Conservation (phyloP, 352 stramenopile species). For the Phytophthora litchii region DNA sequence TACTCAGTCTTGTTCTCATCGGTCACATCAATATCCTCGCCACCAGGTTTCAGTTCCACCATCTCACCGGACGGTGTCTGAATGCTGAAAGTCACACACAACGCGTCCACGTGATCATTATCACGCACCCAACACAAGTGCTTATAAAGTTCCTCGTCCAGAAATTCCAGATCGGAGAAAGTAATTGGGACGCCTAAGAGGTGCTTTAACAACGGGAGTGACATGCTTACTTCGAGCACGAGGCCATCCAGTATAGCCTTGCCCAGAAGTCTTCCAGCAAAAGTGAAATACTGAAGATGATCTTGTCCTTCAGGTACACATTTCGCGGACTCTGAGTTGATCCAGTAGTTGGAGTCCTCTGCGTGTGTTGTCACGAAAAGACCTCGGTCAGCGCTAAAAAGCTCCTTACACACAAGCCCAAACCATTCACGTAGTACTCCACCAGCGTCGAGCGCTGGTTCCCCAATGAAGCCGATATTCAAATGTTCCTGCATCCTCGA, state of each 20-base stretch:
- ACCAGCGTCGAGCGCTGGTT: constrained; percentile 77
- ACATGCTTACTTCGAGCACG: constrained; percentile 97
- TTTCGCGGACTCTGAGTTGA: constrained; percentile 64
- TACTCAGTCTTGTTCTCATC: constrained; percentile 96
- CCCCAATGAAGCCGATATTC: constrained; percentile 75
- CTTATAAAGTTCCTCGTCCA: constrained; percentile 82
- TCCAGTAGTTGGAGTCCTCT: constrained; percentile 86
- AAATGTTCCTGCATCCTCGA: constrained; percentile 63
- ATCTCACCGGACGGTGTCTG: constrained; percentile 59
- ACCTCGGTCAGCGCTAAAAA: constrained; percentile 73
- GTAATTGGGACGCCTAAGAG: constrained; percentile 85
- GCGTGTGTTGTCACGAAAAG: constrained; percentile 79
- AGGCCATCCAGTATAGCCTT: constrained; percentile 98
- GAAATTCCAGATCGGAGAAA: constrained; percentile 85
- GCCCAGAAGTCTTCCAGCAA: constrained; percentile 94
- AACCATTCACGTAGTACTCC: constrained; percentile 88
- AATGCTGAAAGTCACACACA: constrained; percentile 82
- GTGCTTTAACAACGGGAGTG: constrained; percentile 84
- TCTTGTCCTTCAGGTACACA: constrained; percentile 43
- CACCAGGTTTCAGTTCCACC: constrained; percentile 92
- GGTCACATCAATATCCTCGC: constrained; percentile 92
- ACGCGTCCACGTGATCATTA: constrained; percentile 67
- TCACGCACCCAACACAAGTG: constrained; percentile 79
- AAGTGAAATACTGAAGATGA: constrained; percentile 95
- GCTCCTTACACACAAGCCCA: constrained; percentile 67